These are phyloP conservation scores for Exophiala sideris DNA, from an alignment of 2,329 filamentous ascomycete genomes.

Conservation along the genomic window DNA sequence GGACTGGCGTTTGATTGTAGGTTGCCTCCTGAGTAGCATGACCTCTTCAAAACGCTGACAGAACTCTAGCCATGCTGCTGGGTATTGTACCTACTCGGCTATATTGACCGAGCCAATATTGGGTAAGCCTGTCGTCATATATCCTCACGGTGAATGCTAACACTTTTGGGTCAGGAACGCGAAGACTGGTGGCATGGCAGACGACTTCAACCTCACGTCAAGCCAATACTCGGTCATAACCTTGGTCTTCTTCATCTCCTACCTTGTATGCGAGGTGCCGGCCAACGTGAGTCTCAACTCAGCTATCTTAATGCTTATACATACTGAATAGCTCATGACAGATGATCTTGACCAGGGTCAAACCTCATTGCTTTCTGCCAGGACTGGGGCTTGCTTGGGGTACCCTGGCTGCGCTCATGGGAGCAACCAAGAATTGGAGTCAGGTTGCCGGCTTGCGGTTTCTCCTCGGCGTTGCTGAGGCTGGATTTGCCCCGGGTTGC, in stretches of 20 bases:
- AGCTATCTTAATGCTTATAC: not conserved
- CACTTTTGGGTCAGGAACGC: too few relatives aligned
- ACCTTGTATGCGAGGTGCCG: constrained; percentile 16
- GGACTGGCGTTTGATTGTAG: too few relatives aligned
- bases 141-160: too few relatives aligned
- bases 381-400: constrained; percentile 9
- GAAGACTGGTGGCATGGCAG: constrained; percentile 10
- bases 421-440: constrained; percentile 37
- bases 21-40: too few relatives aligned
- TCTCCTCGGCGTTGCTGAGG: constrained; percentile 54
- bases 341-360: constrained; percentile 9
- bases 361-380: constrained; percentile 5
- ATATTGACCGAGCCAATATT: too few relatives aligned
- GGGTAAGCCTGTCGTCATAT: too few relatives aligned
- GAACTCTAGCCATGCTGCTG: too few relatives aligned
- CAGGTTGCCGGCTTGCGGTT: constrained; percentile 37
- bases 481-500: constrained; percentile 59
- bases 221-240: constrained; percentile 21
- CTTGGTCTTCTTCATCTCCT: constrained; percentile 19
- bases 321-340: too few relatives aligned
- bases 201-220: constrained; percentile 16
- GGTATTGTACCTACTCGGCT: too few relatives aligned
- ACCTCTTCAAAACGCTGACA: too few relatives aligned
- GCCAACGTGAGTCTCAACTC: constrained; percentile 4
- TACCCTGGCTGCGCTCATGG: constrained; percentile 5